Evolutionary conservation across 2,329 filamentous ascomycete genomes (phyloP).

Genomic region (Hypoxylon rubiginosum): DNA sequence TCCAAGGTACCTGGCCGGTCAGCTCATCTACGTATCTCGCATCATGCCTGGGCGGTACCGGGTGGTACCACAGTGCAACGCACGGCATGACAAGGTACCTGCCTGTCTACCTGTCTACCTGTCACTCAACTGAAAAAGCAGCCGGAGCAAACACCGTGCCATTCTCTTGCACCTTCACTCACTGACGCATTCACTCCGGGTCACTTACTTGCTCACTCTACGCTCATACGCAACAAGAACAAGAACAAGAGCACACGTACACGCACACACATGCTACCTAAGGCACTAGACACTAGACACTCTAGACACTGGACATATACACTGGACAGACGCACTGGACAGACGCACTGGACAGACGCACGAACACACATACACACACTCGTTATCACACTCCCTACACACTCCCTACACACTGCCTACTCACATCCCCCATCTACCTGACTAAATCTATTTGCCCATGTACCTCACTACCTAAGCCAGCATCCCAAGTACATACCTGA

Average conservation of each 20-base stretch:
- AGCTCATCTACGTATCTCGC: slow-evolving; percentile 36
- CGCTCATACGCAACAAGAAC: slow-evolving; percentile 7
- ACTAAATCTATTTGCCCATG: slow-evolving; percentile 17
- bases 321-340: background rate
- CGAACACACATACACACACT: background rate
- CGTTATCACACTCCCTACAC: slow-evolving; percentile 26
- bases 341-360: background rate
- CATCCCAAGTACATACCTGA: slow-evolving; percentile 31
- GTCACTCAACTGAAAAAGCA: slow-evolving; percentile 38
- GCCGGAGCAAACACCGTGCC: slow-evolving; percentile 45
- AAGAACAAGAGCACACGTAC: slow-evolving; percentile 8
- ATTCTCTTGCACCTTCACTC: slow-evolving; percentile 41
- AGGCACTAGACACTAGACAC: too few species aligned
- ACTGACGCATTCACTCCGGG: slow-evolving; percentile 32
- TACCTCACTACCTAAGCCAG: slow-evolving; percentile 18
- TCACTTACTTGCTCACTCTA: slow-evolving; percentile 9
- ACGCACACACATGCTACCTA: too few species aligned
- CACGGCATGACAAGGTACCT: slow-evolving; percentile 46
- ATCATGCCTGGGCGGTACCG: slow-evolving; percentile 22
- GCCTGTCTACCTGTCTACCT: too few species aligned
- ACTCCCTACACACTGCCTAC: slow-evolving; percentile 14
- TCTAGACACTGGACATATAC: too few species aligned
- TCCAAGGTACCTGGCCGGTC: slow-evolving; percentile 31
- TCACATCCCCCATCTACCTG: slow-evolving; percentile 27
- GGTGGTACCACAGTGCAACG: slow-evolving; percentile 47